Percentiles rank a stretch among this genome's conserved stretches.
Evolutionary conservation across 2,329 filamentous ascomycete species (phyloP).

Genomic region (Colletotrichum euphorbiae): DNA sequence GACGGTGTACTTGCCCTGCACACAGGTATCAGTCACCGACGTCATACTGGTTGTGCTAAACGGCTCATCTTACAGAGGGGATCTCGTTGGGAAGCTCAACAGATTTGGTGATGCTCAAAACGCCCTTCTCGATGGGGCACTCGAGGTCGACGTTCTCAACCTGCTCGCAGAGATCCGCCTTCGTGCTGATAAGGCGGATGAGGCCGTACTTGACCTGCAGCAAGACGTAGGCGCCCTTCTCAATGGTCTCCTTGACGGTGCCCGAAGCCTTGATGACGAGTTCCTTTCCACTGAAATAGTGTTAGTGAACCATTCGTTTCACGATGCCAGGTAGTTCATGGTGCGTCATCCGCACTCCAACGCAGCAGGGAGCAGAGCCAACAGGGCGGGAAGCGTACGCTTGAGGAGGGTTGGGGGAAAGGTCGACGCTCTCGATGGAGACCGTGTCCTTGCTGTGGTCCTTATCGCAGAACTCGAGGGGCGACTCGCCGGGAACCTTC

Average conservation of each 20-base stretch:
- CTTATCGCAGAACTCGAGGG: constrained; percentile 79
- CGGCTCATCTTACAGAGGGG: constrained; percentile 76
- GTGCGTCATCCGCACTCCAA: neutral
- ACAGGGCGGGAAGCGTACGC: constrained; percentile 70
- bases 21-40: constrained; percentile 40
- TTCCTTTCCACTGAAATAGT: constrained; percentile 72
- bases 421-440: constrained; percentile 80
- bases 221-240: constrained; percentile 82
- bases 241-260: constrained; percentile 77
- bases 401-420: constrained; percentile 86
- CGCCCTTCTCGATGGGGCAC: constrained; percentile 88
- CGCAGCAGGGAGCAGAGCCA: neutral
- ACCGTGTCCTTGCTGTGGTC: constrained; percentile 78
- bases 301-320: constrained; percentile 36
- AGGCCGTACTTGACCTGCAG: constrained; percentile 93
- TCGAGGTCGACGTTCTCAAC: constrained; percentile 87
- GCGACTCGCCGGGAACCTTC: constrained; percentile 86
- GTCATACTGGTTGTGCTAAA: neutral
- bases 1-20: constrained; percentile 89
- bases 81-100: constrained; percentile 89
- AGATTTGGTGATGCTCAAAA: constrained; percentile 78
- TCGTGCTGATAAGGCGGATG: constrained; percentile 86
- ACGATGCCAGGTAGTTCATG: neutral
- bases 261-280: constrained; percentile 85
- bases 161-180: constrained; percentile 88